Evolutionary conservation across 2,329 filamentous ascomycete genomes (phyloP).

Genomic region (Aspergillus phoenicis): DNA sequence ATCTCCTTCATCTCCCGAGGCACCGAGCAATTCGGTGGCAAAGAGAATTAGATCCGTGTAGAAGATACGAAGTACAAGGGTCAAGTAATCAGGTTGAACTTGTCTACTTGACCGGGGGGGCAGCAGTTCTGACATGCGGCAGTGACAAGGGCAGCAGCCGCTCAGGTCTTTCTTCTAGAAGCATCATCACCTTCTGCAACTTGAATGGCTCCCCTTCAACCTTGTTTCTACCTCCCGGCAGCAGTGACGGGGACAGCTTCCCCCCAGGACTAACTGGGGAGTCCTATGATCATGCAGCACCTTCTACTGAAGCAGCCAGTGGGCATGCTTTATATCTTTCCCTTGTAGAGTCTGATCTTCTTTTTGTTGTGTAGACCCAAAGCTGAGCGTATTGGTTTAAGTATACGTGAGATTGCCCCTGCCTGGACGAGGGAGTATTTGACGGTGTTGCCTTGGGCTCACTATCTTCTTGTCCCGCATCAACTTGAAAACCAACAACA

Average conservation of each 20-base stretch:
- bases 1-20: neutral
- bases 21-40: neutral
- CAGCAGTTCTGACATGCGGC: constrained; percentile 9
- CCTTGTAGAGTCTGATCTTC: neutral
- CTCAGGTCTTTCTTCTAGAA: constrained; percentile 20
- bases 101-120: neutral
- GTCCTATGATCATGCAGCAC: neutral
- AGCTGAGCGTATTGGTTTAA: neutral
- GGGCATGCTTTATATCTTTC: neutral
- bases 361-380: neutral
- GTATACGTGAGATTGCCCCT: neutral
- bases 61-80: neutral
- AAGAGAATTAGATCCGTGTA: neutral
- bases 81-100: neutral
- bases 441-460: neutral
- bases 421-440: neutral
- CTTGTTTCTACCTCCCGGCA: neutral
- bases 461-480: neutral
- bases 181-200: constrained; percentile 8
- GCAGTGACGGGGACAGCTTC: neutral
- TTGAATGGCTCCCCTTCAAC: neutral
- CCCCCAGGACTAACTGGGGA: neutral
- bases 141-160: constrained; percentile 3
- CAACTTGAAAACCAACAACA: neutral
- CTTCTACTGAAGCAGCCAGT: neutral